These are phyloP conservation scores for Castanospermum australe DNA, from an alignment of 306 rosid genomes.

Conservation along the genomic window DNA sequence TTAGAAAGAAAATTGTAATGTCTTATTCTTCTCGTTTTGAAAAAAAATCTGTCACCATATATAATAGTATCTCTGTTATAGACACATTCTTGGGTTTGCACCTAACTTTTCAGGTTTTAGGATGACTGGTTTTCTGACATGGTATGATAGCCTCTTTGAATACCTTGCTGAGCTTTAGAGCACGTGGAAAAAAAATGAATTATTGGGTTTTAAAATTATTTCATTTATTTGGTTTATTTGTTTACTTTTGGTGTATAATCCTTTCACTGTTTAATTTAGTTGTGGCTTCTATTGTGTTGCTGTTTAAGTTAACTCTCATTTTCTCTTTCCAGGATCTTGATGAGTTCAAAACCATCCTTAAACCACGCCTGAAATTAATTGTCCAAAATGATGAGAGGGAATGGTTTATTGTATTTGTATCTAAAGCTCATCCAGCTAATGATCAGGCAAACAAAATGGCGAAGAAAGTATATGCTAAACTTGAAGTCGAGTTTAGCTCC, in stretches of 20 bases:
- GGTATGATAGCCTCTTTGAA: background rate
- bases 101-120: conserved; percentile 10
- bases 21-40: background rate
- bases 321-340: conserved; percentile 78
- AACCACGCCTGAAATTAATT: conserved; percentile 94
- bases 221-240: background rate
- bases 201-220: conserved; percentile 12
- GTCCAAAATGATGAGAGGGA: conserved; percentile 98
- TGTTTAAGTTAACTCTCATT: conserved; percentile 25
- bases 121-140: background rate
- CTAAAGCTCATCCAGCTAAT: conserved; percentile 85
- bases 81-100: background rate
- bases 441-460: conserved; percentile 87
- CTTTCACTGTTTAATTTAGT: conserved; percentile 6
- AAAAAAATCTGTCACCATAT: background rate
- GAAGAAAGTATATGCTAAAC: conserved; percentile 86
- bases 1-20: background rate
- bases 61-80: background rate
- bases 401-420: conserved; percentile 95
- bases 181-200: background rate
- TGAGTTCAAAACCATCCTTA: conserved; percentile 95
- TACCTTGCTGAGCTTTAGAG: conserved; percentile 7
- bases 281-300: conserved; percentile 18
- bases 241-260: conserved; percentile 8
- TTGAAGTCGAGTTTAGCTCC: conserved; percentile 93